Percentiles rank a stretch among this genome's conserved stretches.
Conservation (phyloP, 1,284 basidiomycete species). For the Ustilago bromivora region DNA sequence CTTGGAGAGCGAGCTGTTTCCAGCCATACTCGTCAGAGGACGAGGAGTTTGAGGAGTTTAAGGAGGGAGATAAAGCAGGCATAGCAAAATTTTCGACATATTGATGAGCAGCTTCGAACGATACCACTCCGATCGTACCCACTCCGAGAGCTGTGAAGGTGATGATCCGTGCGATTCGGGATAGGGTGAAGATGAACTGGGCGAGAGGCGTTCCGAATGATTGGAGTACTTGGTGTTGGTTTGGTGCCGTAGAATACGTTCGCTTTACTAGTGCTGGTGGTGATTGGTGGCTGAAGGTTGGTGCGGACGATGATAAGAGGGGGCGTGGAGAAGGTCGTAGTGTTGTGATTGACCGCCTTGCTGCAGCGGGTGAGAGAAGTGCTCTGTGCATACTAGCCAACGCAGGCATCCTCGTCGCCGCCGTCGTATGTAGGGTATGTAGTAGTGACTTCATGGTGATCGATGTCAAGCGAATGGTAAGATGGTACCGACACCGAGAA, state of each 20-base stretch:
- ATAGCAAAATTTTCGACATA: conserved; percentile 65
- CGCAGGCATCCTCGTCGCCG: neutral
- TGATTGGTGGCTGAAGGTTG: neutral
- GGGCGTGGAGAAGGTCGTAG: neutral
- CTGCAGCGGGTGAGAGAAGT: neutral
- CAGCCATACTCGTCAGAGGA: conserved; percentile 44
- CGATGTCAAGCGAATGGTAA: neutral
- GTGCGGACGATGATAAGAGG: neutral
- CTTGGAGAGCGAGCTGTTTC: conserved; percentile 40
- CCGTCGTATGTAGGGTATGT: conserved; percentile 2
- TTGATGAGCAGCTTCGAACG: conserved; percentile 65
- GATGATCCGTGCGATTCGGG: conserved; percentile 66
- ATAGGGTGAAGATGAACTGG: conserved; percentile 61
- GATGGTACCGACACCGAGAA: neutral
- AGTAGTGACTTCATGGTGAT: conserved; percentile 24
- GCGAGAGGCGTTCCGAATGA: conserved; percentile 60
- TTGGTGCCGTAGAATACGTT: conserved; percentile 48
- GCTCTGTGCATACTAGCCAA: conserved; percentile 5
- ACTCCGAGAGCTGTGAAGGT: conserved; percentile 54
- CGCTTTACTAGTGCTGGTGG: neutral
- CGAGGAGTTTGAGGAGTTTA: conserved; percentile 9
- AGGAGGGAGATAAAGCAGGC: conserved; percentile 25
- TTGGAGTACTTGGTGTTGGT: conserved; percentile 49
- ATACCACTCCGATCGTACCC: conserved; percentile 39
- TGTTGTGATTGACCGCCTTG: neutral